Conservation (phyloP, 169 alveolate species). For the Eimeria brunetti region DNA sequence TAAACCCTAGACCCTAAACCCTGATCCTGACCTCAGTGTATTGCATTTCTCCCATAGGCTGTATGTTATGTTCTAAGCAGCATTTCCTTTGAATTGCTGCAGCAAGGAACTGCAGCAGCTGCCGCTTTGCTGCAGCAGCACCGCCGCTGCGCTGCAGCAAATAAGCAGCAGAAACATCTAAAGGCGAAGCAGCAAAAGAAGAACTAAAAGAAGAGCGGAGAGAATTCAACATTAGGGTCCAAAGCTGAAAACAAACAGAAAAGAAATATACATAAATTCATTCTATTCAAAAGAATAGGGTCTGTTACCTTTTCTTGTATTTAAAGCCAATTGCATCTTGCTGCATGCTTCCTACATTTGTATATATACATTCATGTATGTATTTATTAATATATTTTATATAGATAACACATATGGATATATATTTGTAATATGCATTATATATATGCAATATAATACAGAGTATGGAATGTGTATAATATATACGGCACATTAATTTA, state of each 20-base stretch:
- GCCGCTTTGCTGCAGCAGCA: neutral
- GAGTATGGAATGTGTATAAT: too few species aligned
- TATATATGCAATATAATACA: too few species aligned
- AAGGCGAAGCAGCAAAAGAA: neutral
- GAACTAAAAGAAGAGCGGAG: neutral
- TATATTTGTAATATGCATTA: too few species aligned
- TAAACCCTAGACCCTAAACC: too few species aligned
- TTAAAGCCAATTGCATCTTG: too few species aligned
- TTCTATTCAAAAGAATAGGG: too few species aligned
- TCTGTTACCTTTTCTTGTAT: too few species aligned
- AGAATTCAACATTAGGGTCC: neutral
- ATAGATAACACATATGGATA: too few species aligned
- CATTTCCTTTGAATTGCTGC: constrained; percentile 2
- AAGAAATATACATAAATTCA: too few species aligned
- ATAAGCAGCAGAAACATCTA: constrained; percentile 5
- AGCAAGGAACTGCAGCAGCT: neutral
- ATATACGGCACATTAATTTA: neutral
- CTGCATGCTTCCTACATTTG: too few species aligned
- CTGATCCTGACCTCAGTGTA: neutral
- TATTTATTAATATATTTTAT: too few species aligned
- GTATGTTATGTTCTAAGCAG: neutral
- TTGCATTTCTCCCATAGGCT: neutral
- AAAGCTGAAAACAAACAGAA: neutral
- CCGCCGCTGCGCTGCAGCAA: neutral
- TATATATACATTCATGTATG: too few species aligned